A percentile compares a stretch with the other conserved stretches of the same genome.
phyloP scores from a whole-genome alignment of 2,329 filamentous ascomycete species.

The Knufia petricola region DNA sequence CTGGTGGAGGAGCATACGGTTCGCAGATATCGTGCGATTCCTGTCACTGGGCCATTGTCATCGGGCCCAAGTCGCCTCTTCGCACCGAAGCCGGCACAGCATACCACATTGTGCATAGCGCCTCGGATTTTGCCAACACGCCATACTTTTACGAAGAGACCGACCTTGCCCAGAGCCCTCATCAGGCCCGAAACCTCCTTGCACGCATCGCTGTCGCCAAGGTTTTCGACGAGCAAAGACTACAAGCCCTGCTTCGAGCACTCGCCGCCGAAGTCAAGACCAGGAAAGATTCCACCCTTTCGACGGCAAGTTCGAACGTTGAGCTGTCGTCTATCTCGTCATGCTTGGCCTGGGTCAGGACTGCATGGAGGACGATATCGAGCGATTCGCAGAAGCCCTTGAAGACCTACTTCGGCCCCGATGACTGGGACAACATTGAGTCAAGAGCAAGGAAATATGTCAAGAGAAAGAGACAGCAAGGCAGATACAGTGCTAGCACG shows the following conservation, averaged over 20 bases:
- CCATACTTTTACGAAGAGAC: conserved; percentile 20
- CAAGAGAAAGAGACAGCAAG: conserved; percentile 19
- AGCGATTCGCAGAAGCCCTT: conserved; percentile 13
- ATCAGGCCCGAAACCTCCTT: conserved; percentile 14
- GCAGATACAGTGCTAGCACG: conserved; percentile 12
- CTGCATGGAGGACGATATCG: conserved; percentile 17
- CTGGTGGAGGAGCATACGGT: conserved; percentile 13
- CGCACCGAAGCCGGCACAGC: conserved; percentile 15
- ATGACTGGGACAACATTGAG: conserved; percentile 20
- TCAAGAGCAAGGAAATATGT: conserved; percentile 19
- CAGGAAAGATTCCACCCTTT: neutral
- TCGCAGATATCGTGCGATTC: conserved; percentile 20
- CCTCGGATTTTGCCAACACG: conserved; percentile 6
- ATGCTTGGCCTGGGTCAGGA: conserved; percentile 20
- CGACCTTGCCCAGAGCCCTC: conserved; percentile 13
- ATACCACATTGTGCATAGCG: conserved; percentile 19
- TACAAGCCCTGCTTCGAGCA: conserved; percentile 16
- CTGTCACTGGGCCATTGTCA: conserved; percentile 20
- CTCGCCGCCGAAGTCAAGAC: conserved; percentile 2
- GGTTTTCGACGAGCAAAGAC: conserved; percentile 17
- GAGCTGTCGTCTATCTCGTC: conserved; percentile 6
- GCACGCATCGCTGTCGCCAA: conserved; percentile 19
- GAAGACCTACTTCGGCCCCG: conserved; percentile 17
- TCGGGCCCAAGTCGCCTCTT: conserved; percentile 15
- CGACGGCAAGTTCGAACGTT: neutral